Evolutionary conservation across 208 protist genomes (phyloP).

Genomic region (Acanthamoeba castellanii): DNA sequence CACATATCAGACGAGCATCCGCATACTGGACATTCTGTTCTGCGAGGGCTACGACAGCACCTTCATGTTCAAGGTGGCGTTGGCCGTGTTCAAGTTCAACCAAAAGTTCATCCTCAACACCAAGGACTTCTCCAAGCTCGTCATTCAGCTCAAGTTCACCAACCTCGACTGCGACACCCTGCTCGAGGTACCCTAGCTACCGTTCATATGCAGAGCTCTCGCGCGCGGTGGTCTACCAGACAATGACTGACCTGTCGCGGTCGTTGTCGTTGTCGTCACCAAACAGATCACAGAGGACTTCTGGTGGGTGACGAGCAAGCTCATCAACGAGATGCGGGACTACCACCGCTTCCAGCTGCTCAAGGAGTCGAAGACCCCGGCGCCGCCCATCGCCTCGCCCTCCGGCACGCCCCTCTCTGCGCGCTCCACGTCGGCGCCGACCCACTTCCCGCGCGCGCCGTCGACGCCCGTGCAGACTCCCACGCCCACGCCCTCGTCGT

Average conservation of each 20-base stretch:
- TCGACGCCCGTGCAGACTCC: conserved; percentile 51
- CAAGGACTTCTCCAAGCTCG: conserved; percentile 62
- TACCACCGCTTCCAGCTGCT: conserved; percentile 66
- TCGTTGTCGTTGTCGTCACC: neutral
- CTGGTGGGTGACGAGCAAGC: conserved; percentile 59
- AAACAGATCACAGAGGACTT: conserved; percentile 59
- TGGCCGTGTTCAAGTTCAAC: conserved; percentile 66
- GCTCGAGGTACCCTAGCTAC: neutral
- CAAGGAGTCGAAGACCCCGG: neutral
- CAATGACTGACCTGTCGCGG: neutral
- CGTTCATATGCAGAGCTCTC: too few species aligned
- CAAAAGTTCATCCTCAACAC: conserved; percentile 66
- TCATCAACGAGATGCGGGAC: conserved; percentile 69
- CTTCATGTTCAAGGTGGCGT: conserved; percentile 67
- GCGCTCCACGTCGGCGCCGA: conserved; percentile 40
- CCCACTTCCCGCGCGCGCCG: conserved; percentile 61
- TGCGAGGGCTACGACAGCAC: conserved; percentile 56
- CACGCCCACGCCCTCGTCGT: conserved; percentile 64
- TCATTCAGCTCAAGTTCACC: conserved; percentile 62
- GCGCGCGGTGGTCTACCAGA: neutral
- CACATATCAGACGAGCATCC: conserved; percentile 22
- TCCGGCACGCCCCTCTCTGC: neutral
- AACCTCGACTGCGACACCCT: conserved; percentile 70
- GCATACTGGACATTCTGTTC: conserved; percentile 67
- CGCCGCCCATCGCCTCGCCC: conserved; percentile 18